phyloP scores from a whole-genome alignment of 495 filamentous ascomycete genomes.

The Lindgomyces ingoldianus region DNA sequence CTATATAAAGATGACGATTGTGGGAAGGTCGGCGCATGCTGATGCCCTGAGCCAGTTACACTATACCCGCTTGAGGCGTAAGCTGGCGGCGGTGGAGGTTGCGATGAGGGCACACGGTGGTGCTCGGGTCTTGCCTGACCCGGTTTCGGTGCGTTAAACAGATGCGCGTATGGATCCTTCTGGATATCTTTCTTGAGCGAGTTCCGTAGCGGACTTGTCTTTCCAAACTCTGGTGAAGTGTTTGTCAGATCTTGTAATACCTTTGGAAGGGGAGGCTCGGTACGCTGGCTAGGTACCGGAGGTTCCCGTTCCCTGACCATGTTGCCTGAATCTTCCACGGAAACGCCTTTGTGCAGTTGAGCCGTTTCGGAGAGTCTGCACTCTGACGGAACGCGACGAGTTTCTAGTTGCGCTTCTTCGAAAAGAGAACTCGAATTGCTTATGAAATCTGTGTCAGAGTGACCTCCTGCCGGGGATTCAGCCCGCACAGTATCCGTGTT shows the following conservation, averaged over 20 bases:
- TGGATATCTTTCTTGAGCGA: constrained; percentile 38
- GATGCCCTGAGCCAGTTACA: neutral
- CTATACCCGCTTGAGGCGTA: neutral
- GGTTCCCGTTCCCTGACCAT: constrained; percentile 43
- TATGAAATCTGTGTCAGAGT: constrained; percentile 4
- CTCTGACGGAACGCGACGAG: neutral
- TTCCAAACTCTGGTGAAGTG: constrained; percentile 59
- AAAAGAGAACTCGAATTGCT: constrained; percentile 30
- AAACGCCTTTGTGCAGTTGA: neutral
- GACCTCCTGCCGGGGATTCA: too few relatives aligned
- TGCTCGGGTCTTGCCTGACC: constrained; percentile 33
- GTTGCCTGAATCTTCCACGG: constrained; percentile 1
- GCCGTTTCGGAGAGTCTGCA: neutral
- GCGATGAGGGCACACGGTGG: constrained; percentile 16
- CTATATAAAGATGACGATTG: neutral
- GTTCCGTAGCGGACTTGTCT: constrained; percentile 54
- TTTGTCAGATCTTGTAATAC: constrained; percentile 29
- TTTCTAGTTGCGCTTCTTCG: constrained; percentile 12
- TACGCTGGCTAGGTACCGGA: constrained; percentile 27
- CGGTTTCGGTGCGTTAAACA: constrained; percentile 37
- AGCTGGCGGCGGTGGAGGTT: constrained; percentile 15
- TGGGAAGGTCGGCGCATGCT: neutral
- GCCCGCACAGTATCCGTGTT: too few relatives aligned
- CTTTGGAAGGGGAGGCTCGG: constrained; percentile 26
- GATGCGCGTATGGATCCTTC: constrained; percentile 28